A percentile compares a stretch with the other conserved stretches of the same genome.
These are phyloP conservation scores for Corchorus capsularis DNA, from an alignment of 345 rosid species.

Conservation along the genomic window DNA sequence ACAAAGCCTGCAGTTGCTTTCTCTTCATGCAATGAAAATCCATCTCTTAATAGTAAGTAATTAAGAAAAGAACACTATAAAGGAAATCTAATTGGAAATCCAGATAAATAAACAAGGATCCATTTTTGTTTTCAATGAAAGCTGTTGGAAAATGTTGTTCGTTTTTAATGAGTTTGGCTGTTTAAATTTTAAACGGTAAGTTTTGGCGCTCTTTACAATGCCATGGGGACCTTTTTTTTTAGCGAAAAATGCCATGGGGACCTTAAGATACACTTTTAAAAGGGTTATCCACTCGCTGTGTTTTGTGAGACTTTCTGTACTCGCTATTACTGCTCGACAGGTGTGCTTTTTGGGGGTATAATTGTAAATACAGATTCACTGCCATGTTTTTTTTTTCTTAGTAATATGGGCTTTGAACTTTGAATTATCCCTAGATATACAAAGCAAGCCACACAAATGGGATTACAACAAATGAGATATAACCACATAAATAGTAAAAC, in stretches of 20 bases:
- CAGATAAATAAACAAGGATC: not conserved
- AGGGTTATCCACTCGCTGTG: not conserved
- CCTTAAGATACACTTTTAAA: no score
- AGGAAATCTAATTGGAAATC: not conserved
- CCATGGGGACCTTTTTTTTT: not conserved
- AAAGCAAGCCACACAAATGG: no score
- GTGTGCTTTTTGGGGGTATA: not conserved
- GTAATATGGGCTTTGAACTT: no score
- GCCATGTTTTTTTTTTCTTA: no score
- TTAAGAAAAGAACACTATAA: not conserved
- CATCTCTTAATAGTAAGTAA: slow-evolving; percentile 26
- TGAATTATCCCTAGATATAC: no score
- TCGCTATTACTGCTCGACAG: not conserved
- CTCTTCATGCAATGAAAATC: slow-evolving; percentile 53
- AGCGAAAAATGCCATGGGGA: no score
- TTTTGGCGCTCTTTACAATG: slow-evolving; percentile 10
- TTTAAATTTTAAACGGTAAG: slow-evolving; percentile 8
- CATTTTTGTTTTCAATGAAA: not conserved
- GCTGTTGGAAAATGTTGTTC: not conserved
- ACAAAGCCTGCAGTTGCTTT: slow-evolving; percentile 53
- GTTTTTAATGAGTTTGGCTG: not conserved
- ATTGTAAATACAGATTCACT: not conserved
- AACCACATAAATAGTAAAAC: no score
- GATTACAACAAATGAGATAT: no score
- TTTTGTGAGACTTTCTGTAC: not conserved